Conservation (phyloP, 1,284 basidiomycete genomes). For the Singerocomus rubriflavus region DNA sequence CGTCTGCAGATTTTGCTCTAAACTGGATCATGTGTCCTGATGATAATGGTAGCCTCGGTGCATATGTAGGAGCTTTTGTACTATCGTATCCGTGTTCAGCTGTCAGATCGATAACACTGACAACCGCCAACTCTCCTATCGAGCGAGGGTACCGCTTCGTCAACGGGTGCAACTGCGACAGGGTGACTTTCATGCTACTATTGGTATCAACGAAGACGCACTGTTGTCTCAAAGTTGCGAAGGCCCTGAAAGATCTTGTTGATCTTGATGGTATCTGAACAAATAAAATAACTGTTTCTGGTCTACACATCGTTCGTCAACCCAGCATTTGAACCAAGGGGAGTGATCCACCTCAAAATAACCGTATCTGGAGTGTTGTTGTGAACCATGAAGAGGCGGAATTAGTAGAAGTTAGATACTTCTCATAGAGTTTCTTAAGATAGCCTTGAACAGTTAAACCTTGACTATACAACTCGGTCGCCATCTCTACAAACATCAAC, state of each 20-base stretch:
- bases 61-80: slow-evolving; percentile 59
- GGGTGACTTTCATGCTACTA: slow-evolving; percentile 2
- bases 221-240: slow-evolving; percentile 49
- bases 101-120: slow-evolving; percentile 70
- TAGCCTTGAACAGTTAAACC: slow-evolving; percentile 55
- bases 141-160: slow-evolving; percentile 49
- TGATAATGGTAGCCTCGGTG: slow-evolving; percentile 66
- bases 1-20: slow-evolving; percentile 46
- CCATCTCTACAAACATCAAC: slow-evolving; percentile 69
- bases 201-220: slow-evolving; percentile 21
- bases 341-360: slow-evolving; percentile 16
- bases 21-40: slow-evolving; percentile 86
- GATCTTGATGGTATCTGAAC: slow-evolving; percentile 58
- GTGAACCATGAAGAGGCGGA: slow-evolving; percentile 2
- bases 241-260: slow-evolving; percentile 66
- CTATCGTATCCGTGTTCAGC: slow-evolving; percentile 65
- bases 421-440: slow-evolving; percentile 62
- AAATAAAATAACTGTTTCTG: slow-evolving; percentile 80
- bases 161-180: slow-evolving; percentile 12
- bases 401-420: slow-evolving; percentile 37
- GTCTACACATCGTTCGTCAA: slow-evolving; percentile 46
- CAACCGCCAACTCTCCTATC: slow-evolving; percentile 60
- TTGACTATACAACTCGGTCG: slow-evolving; percentile 44
- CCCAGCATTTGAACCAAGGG: background rate
- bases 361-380: slow-evolving; percentile 50